Conservation (phyloP, 2,329 filamentous ascomycete species). For the Aspergillus flavus region DNA sequence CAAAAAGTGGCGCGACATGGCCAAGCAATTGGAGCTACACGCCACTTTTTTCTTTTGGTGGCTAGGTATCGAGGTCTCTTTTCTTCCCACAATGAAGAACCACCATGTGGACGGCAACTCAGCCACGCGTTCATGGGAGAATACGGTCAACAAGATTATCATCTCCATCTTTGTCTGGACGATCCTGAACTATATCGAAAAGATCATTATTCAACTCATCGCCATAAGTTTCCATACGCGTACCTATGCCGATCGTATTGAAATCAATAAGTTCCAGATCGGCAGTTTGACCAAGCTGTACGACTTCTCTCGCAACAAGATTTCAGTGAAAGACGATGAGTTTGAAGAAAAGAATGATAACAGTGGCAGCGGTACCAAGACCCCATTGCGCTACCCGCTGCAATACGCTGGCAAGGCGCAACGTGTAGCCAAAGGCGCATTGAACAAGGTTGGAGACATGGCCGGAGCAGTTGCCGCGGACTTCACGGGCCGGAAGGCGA, state of each 20-base stretch:
- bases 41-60: conserved; percentile 90
- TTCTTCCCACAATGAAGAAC: conserved; percentile 76
- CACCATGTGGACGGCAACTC: conserved; percentile 60
- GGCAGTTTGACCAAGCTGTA: conserved; percentile 67
- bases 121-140: conserved; percentile 68
- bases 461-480: conserved; percentile 87
- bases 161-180: conserved; percentile 80
- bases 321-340: conserved; percentile 73
- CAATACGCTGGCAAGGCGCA: conserved; percentile 68
- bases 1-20: conserved; percentile 93
- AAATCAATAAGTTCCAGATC: conserved; percentile 90
- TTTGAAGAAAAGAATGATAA: conserved; percentile 61
- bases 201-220: conserved; percentile 92
- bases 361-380: conserved; percentile 63
- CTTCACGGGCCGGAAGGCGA: conserved; percentile 75
- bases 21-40: conserved; percentile 80
- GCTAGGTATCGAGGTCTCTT: conserved; percentile 82
- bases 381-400: conserved; percentile 74
- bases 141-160: conserved; percentile 80
- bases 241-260: conserved; percentile 88
- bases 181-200: conserved; percentile 82
- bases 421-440: conserved; percentile 72
- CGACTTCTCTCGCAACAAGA: conserved; percentile 65
- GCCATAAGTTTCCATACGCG: conserved; percentile 89
- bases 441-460: conserved; percentile 80